Evolutionary conservation across 2,329 filamentous ascomycete species (phyloP).

Genomic region (Apiospora pterosperma): DNA sequence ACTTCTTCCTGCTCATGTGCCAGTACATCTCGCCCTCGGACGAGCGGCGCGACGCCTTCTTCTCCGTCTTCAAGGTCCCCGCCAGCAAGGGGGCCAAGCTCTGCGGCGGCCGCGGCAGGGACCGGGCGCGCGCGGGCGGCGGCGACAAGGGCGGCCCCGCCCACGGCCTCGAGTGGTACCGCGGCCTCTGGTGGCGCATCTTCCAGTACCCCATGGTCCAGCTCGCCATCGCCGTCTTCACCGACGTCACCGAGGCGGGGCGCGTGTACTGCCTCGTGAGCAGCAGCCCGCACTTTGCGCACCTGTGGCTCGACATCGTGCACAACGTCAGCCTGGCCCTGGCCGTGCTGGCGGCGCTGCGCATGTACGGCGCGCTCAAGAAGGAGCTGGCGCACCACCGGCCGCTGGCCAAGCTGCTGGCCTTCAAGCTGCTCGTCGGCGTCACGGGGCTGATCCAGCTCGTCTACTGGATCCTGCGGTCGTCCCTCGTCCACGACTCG

Average conservation of each 20-base stretch:
- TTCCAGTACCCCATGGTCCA: conserved; percentile 38
- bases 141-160: neutral
- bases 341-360: conserved; percentile 21
- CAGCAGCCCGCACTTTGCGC: conserved; percentile 24
- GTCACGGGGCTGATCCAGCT: conserved; percentile 16
- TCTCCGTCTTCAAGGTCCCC: conserved; percentile 29
- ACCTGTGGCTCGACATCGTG: conserved; percentile 28
- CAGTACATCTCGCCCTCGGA: conserved; percentile 30
- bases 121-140: too few species aligned
- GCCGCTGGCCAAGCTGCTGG: conserved; percentile 21
- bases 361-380: conserved; percentile 13
- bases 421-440: conserved; percentile 26
- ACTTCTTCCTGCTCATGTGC: conserved; percentile 41
- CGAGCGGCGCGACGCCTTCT: conserved; percentile 30
- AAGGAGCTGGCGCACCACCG: conserved; percentile 17
- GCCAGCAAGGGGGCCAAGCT: conserved; percentile 21
- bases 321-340: conserved; percentile 18
- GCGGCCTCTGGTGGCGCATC: conserved; percentile 30
- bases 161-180: conserved; percentile 16
- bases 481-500: conserved; percentile 6
- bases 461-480: conserved; percentile 16
- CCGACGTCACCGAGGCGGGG: conserved; percentile 25
- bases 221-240: conserved; percentile 38
- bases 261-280: conserved; percentile 28
- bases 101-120: conserved; percentile 8